phyloP scores from a whole-genome alignment of 192 early-diverging fungal genomes.

The Oehlia diaphana region DNA sequence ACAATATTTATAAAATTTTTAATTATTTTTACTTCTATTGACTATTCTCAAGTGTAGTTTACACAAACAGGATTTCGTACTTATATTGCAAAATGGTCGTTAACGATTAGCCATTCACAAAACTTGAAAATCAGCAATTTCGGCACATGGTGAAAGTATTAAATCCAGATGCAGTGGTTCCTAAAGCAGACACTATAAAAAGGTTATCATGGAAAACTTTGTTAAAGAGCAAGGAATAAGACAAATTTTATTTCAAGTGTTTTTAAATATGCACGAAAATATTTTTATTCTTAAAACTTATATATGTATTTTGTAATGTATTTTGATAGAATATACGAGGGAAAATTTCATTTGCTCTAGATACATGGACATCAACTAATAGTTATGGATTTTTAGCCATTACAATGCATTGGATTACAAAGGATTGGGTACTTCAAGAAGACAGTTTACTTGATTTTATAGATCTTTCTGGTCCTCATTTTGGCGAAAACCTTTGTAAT shows the following conservation, averaged over 20 bases:
- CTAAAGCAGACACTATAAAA: too few species aligned
- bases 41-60: too few species aligned
- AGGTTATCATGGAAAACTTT: too few species aligned
- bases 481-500: neutral
- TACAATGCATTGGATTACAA: neutral
- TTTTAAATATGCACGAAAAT: too few species aligned
- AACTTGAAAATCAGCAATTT: neutral
- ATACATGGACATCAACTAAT: neutral
- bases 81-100: too few species aligned
- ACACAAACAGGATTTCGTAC: too few species aligned
- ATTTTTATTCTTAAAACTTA: too few species aligned
- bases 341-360: neutral
- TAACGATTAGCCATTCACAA: neutral
- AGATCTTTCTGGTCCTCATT: neutral
- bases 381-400: too few species aligned
- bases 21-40: too few species aligned
- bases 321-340: neutral
- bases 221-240: too few species aligned
- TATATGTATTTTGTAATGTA: too few species aligned
- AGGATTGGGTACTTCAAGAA: neutral
- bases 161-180: neutral
- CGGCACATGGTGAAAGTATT: neutral
- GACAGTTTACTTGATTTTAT: constrained; percentile 12
- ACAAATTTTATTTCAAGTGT: neutral
- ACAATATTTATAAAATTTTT: neutral